These are phyloP conservation scores for Saccharomycopsis hybrid DNA, from an alignment of 1,139 yeast species.

Conservation along the genomic window DNA sequence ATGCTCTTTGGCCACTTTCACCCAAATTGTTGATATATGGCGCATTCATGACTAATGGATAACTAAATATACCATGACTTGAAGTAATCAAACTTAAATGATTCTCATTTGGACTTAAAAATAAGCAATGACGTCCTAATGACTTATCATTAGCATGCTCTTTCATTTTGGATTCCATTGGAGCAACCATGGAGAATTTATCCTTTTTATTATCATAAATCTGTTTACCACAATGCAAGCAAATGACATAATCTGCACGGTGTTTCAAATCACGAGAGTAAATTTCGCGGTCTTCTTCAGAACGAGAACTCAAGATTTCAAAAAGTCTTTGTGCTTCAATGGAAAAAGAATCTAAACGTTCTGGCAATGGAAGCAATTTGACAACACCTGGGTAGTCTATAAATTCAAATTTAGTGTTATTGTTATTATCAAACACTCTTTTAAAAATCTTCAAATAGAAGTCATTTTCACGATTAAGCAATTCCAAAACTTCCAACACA, in stretches of 20 bases:
- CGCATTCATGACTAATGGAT: too few relatives aligned
- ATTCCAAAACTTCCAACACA: slow-evolving; percentile 1
- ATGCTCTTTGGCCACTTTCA: slow-evolving; percentile 52
- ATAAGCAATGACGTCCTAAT: slow-evolving; percentile 23
- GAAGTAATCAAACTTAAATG: slow-evolving; percentile 22
- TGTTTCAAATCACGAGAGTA: slow-evolving; percentile 22
- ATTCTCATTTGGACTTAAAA: slow-evolving; percentile 30
- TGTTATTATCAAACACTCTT: neutral
- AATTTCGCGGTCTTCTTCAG: neutral
- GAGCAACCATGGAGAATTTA: slow-evolving; percentile 20
- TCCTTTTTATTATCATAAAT: slow-evolving; percentile 30
- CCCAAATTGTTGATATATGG: slow-evolving; percentile 73
- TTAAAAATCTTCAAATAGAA: slow-evolving; percentile 3
- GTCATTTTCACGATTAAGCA: neutral
- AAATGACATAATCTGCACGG: slow-evolving; percentile 35
- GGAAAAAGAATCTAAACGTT: slow-evolving; percentile 63
- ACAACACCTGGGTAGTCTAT: slow-evolving; percentile 56
- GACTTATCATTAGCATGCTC: slow-evolving; percentile 22
- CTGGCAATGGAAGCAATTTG: slow-evolving; percentile 56
- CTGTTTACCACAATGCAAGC: slow-evolving; percentile 36
- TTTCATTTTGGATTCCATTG: neutral
- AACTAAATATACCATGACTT: too few relatives aligned
- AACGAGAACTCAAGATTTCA: neutral
- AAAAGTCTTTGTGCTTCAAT: slow-evolving; percentile 34
- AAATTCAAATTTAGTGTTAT: slow-evolving; percentile 13